These are phyloP conservation scores for Jasminum sambac DNA, from an alignment of 257 asterid genomes.

Conservation along the genomic window DNA sequence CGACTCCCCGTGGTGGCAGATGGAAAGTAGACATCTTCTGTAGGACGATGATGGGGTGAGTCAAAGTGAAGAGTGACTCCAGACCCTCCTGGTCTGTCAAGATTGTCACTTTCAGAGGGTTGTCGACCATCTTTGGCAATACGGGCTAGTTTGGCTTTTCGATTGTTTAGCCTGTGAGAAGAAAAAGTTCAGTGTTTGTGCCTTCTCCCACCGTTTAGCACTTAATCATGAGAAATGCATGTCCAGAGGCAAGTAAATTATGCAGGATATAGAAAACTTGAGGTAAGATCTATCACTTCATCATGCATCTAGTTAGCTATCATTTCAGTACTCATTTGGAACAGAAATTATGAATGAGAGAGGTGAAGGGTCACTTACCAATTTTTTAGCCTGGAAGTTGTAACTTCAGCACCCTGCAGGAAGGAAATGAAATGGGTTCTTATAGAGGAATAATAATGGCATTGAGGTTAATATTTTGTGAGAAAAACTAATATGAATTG, in stretches of 20 bases:
- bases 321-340: not conserved
- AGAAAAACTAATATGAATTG: slow-evolving; percentile 5
- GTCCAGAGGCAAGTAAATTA: not conserved
- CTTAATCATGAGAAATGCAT: not conserved
- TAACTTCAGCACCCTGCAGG: slow-evolving; percentile 91
- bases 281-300: slow-evolving; percentile 10
- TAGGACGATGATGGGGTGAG: slow-evolving; percentile 52
- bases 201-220: not conserved
- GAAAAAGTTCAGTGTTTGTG: not conserved
- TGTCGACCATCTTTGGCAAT: slow-evolving; percentile 74
- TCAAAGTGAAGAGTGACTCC: slow-evolving; percentile 37
- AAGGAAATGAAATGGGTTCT: slow-evolving; percentile 24
- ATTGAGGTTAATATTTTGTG: not conserved
- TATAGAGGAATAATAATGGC: slow-evolving; percentile 15
- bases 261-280: slow-evolving; percentile 3
- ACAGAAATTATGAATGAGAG: slow-evolving; percentile 10
- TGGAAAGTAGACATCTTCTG: slow-evolving; percentile 45
- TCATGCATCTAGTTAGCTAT: slow-evolving; percentile 1
- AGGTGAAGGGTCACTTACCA: slow-evolving; percentile 53
- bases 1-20: slow-evolving; percentile 42
- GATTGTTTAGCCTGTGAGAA: slow-evolving; percentile 78
- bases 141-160: slow-evolving; percentile 98
- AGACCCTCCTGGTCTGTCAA: slow-evolving; percentile 52
- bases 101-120: slow-evolving; percentile 57
- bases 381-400: slow-evolving; percentile 87